Conservation (phyloP, 2,329 filamentous ascomycete species). For the Scedosporium apiospermum region DNA sequence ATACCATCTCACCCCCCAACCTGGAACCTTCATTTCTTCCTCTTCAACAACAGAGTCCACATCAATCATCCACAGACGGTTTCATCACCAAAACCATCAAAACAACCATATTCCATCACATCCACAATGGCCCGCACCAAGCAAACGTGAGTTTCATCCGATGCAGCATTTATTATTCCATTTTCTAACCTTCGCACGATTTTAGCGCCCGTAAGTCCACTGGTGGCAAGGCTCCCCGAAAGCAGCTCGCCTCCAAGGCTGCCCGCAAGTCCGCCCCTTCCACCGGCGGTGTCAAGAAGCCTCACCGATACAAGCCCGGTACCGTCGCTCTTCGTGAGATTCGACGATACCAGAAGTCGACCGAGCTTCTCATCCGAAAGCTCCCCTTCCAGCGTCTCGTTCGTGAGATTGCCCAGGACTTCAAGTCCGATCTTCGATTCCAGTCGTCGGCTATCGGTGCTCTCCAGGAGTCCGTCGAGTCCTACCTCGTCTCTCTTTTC, state of each 20-base stretch:
- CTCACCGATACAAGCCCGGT: conserved; percentile 81
- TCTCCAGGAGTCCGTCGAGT: conserved; percentile 97
- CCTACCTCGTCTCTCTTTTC: conserved; percentile 95
- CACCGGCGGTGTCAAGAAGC: conserved; percentile 96
- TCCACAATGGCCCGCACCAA: conserved; percentile 55
- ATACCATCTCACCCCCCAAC: conserved; percentile 31
- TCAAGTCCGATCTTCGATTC: conserved; percentile 94
- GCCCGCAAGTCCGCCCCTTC: conserved; percentile 97
- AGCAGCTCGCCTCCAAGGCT: conserved; percentile 99
- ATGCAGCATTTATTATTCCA: neutral
- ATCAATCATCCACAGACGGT: conserved; percentile 14
- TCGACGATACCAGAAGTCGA: conserved; percentile 94
- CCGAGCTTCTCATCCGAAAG: conserved; percentile 92
- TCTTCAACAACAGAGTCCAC: conserved; percentile 26
- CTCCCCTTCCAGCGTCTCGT: conserved; percentile 96
- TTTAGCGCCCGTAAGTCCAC: conserved; percentile 59
- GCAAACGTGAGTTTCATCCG: conserved; percentile 34
- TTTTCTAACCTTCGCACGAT: neutral
- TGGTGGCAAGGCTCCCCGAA: conserved; percentile 71
- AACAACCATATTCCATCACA: conserved; percentile 12
- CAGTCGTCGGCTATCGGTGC: conserved; percentile 96
- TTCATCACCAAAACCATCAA: conserved; percentile 18
- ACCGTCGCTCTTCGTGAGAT: conserved; percentile 98
- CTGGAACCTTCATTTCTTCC: conserved; percentile 21
- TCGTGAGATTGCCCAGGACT: conserved; percentile 91